Evolutionary conservation across 2,329 filamentous ascomycete species (phyloP).

Genomic region (Gremmenia infestans): DNA sequence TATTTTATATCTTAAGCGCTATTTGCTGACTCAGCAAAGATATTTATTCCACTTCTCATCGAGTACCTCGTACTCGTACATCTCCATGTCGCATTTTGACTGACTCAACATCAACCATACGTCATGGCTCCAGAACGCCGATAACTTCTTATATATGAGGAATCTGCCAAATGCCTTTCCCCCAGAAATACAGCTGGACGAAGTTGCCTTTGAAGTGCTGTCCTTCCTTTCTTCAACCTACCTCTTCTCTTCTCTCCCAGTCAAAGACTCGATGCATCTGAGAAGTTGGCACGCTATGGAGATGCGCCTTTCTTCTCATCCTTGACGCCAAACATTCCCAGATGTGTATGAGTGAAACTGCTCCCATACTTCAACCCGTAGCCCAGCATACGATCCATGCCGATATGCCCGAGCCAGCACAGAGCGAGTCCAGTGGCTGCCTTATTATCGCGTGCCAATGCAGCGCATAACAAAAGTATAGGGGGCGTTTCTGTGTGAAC

Average conservation of each 20-base stretch:
- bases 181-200: no score
- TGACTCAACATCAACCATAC: not conserved
- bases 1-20: not conserved
- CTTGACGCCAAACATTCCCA: not conserved
- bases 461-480: not conserved
- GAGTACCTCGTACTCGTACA: not conserved
- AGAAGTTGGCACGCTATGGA: no score
- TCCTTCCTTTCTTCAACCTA: no score
- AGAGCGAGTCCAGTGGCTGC: not conserved
- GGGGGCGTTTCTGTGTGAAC: conserved; percentile 1
- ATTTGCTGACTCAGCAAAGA: not conserved
- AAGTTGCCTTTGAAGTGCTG: no score
- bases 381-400: conserved; percentile 2
- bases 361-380: conserved; percentile 3
- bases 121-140: not conserved
- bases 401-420: not conserved
- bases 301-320: not conserved
- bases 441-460: not conserved
- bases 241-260: no score
- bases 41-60: not conserved
- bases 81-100: not conserved
- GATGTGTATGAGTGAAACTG: not conserved
- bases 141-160: no score
- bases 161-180: no score
- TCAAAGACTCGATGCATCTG: no score